Base-by-base conservation (phyloP, 2,329 filamentous ascomycete genomes). In the Botrytis hyacinthi region DNA sequence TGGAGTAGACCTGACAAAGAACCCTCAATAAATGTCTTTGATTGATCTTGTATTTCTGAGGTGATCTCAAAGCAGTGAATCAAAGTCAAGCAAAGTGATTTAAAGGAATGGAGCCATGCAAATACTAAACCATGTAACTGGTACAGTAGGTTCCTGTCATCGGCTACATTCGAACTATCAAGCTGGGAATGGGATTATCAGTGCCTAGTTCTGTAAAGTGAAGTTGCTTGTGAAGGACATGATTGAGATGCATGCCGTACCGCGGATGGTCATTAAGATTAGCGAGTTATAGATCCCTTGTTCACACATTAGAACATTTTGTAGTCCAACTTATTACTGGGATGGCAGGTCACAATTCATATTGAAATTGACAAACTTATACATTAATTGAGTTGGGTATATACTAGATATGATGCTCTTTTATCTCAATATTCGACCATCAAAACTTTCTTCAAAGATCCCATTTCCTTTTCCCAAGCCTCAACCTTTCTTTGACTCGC, bases 401-500 rank as follows among this genome's bases (percentile, higher is more conserved):
- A 76, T 70, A 59, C 59, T 42, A 72, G 32, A 32, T 57, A 20
- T 35, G 4, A 66, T 26, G 44, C 26, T 70, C 8, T 62, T 22
- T 44, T 29, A 51, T 59, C 40, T 74, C 73, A 81, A 75, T 75
- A 79, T 78, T 91, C 87, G 69, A 83, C 83, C 72, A 83, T 83
- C 76, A 96, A 82, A 62, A 93, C 83, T 85, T 91, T 92, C 85
- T 95, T 95, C 83, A 97, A 82, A 59, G 76, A 83, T 2, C 82
- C 88, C 82, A 92, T 93, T 80, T 97, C 90, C 78, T 82, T 85
- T 83, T 98, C 95, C 81, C 91, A 93, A 71, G 83, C 86, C 78
- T 90, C 87, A 74, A 98, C 90, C 84, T 92, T 95, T 70, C 81
- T 82, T 84, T 98, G 95, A 75, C 92, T 90, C n/a, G 81, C 84